Base-by-base conservation (phyloP, 306 rosid genomes). In the Acacia crassicarpa region DNA sequence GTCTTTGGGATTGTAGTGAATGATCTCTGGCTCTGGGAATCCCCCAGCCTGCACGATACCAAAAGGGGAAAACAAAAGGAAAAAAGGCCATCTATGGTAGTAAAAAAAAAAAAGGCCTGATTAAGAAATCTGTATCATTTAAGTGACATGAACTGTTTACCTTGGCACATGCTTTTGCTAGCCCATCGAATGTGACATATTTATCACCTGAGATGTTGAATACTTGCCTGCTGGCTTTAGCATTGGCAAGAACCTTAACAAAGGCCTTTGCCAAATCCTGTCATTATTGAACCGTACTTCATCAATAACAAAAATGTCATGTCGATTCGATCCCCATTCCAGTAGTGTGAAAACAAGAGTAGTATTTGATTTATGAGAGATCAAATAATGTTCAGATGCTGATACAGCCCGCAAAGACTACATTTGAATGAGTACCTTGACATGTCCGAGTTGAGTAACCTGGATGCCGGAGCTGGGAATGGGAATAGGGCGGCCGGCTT, bases 401-500 rank as follows among this genome's bases (percentile, higher is more conserved):
- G 67, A 59, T 23, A 23, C 14, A 10, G 30, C 66, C 62, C 0
- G 25, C 27, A 23, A 23, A 3, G 15, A 25, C 5, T 61, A 25
- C 17, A 23, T 25, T 61, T 11, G 67, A 25, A 61, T 22, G 67
- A 25, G 27, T 61, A 91, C 99, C 96, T 93, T 93, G 77, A 95
- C 99, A 61, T 95, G 99, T 74, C 99, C 99, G 9, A 95, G 99
- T 83, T 93, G 98, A 38, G 99, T 92, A 67, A 91, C 91, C 83
- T 95, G 99, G 27, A 86, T 45, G 75, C 99, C 99, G 2, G 98
- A 89, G 89, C 88, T 86, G 25, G 98, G 98, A 78, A 92, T 75
- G n/a, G 98, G 99, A 86, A 95, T 95, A 27, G 98, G 98, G 74
- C 99, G 97, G 74, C 99, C 96, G 17, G 97, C 98, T 88, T 93